Conservation (phyloP, 805 yeast species). For the Nakazawaea peltata region DNA sequence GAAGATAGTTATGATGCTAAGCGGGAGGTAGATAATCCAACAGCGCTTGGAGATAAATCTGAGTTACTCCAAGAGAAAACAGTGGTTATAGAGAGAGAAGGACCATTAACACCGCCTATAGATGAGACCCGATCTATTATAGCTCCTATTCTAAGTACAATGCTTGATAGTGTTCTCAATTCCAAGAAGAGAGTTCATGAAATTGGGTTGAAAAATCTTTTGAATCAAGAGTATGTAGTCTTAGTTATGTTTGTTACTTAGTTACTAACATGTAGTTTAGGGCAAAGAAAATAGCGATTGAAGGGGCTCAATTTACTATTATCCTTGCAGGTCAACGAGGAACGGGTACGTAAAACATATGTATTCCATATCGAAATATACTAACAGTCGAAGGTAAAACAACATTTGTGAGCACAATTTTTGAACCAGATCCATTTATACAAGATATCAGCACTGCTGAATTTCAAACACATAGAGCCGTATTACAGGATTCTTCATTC, state of each 20-base stretch:
- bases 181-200: too few relatives aligned
- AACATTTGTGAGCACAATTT: slow-evolving; percentile 73
- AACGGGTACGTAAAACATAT: slow-evolving; percentile 43
- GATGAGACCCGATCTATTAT: too few relatives aligned
- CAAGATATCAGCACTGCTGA: slow-evolving; percentile 25
- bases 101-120: too few relatives aligned
- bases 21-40: too few relatives aligned
- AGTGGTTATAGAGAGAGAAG: too few relatives aligned
- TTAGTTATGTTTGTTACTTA: not conserved
- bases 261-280: slow-evolving; percentile 22
- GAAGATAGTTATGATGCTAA: too few relatives aligned
- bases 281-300: slow-evolving; percentile 64
- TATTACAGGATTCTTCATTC: slow-evolving; percentile 53
- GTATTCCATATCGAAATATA: not conserved
- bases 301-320: slow-evolving; percentile 68
- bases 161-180: too few relatives aligned
- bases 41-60: too few relatives aligned
- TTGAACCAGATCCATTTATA: slow-evolving; percentile 39
- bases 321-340: slow-evolving; percentile 92
- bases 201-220: not conserved
- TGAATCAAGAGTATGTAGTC: slow-evolving; percentile 2
- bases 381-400: slow-evolving; percentile 43
- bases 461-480: slow-evolving; percentile 31
- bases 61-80: too few relatives aligned
- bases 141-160: too few relatives aligned